Conservation (phyloP, 352 stramenopile genomes). For the Pythium brassicae region DNA sequence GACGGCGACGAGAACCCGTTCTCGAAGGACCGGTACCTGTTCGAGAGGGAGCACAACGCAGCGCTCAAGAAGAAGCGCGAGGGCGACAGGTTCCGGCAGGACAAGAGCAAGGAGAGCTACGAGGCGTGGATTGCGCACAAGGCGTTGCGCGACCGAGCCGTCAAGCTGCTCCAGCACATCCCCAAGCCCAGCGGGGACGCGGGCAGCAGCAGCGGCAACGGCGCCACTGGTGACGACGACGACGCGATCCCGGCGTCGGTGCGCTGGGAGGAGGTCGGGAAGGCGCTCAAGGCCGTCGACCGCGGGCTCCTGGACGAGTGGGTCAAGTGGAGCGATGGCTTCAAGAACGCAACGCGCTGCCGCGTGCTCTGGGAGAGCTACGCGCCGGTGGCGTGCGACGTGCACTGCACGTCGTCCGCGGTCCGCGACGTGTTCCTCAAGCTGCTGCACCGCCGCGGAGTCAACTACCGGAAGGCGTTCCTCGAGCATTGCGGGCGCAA, state of each 20-base stretch:
- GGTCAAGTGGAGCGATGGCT: conserved; percentile 78
- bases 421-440: conserved; percentile 90
- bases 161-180: conserved; percentile 70
- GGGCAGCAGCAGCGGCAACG: conserved; percentile 16
- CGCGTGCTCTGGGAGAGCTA: conserved; percentile 88
- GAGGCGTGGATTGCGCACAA: conserved; percentile 76
- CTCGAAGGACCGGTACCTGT: conserved; percentile 67
- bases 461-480: conserved; percentile 85
- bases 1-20: conserved; percentile 49
- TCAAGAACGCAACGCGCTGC: conserved; percentile 39
- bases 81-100: conserved; percentile 29
- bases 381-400: conserved; percentile 78
- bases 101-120: conserved; percentile 74
- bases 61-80: conserved; percentile 49
- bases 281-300: conserved; percentile 88
- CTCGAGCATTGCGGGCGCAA: conserved; percentile 56
- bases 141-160: conserved; percentile 66
- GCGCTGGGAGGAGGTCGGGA: conserved; percentile 78
- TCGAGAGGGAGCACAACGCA: conserved; percentile 65
- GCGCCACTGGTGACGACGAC: conserved; percentile 27
- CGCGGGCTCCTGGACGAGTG: conserved; percentile 75
- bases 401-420: conserved; percentile 82
- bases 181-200: conserved; percentile 25
- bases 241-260: conserved; percentile 26
- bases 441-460: conserved; percentile 80